Evolutionary conservation across 495 filamentous ascomycete genomes (phyloP).

Genomic region (Trichoderma gamsii): DNA sequence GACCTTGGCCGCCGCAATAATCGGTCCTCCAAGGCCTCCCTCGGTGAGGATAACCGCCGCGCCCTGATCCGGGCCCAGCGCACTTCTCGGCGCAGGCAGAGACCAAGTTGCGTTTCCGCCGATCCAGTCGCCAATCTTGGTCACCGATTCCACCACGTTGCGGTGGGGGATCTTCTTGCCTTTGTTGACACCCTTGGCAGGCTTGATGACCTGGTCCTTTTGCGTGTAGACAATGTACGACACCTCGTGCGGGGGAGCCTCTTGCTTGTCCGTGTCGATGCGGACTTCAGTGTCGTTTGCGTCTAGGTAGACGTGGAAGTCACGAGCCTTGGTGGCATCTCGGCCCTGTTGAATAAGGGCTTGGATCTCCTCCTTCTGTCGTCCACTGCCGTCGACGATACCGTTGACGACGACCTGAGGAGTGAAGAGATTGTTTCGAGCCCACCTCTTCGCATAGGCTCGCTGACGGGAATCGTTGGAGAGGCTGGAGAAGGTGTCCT

Average conservation of each 20-base stretch:
- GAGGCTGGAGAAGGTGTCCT: conserved; percentile 19
- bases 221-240: conserved; percentile 20
- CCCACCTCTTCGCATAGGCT: conserved; percentile 19
- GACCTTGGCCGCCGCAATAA: conserved; percentile 20
- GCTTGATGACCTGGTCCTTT: conserved; percentile 20
- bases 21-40: conserved; percentile 18
- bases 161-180: conserved; percentile 21
- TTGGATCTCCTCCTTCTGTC: conserved; percentile 16
- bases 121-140: conserved; percentile 22
- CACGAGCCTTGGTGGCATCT: conserved; percentile 3
- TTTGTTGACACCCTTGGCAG: conserved; percentile 23
- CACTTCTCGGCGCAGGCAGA: conserved; percentile 16
- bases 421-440: conserved; percentile 19
- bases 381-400: conserved; percentile 19
- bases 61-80: conserved; percentile 12
- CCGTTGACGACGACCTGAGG: conserved; percentile 23
- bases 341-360: conserved; percentile 9
- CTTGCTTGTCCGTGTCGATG: conserved; percentile 19
- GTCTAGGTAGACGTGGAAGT: conserved; percentile 21
- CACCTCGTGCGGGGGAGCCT: conserved; percentile 17
- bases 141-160: conserved; percentile 20
- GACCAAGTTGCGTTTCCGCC: conserved; percentile 21
- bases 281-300: conserved; percentile 20
- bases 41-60: conserved; percentile 20
- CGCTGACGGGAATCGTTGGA: conserved; percentile 20